These are phyloP conservation scores for Rhodotorula diobovata DNA, from an alignment of 768 basidiomycete species.

Conservation along the genomic window DNA sequence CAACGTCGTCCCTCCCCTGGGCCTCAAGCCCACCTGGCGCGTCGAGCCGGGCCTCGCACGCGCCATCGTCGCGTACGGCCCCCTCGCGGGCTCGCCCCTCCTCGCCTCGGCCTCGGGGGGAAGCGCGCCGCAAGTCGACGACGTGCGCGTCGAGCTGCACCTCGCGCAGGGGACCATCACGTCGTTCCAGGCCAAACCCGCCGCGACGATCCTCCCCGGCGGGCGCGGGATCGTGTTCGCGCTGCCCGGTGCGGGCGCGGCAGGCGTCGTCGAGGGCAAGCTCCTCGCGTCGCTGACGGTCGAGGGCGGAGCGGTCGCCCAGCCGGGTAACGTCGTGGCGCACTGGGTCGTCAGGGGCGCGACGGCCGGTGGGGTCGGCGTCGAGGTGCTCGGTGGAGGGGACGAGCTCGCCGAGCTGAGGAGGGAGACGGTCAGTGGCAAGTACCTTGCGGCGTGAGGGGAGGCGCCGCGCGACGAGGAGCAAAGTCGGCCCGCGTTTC, in stretches of 20 bases:
- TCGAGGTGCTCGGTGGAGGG: slow-evolving; percentile 44
- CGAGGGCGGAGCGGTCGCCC: slow-evolving; percentile 36
- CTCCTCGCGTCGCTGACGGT: slow-evolving; percentile 46
- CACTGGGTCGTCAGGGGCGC: slow-evolving; percentile 46
- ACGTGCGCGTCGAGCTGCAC: slow-evolving; percentile 45
- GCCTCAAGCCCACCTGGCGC: slow-evolving; percentile 49
- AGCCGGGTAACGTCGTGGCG: slow-evolving; percentile 44
- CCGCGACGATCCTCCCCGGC: slow-evolving; percentile 44
- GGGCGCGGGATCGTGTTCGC: slow-evolving; percentile 41
- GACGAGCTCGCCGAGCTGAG: slow-evolving; percentile 11
- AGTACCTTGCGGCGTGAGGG: slow-evolving; percentile 20
- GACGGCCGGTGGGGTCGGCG: slow-evolving; percentile 45
- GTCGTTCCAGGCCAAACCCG: slow-evolving; percentile 51
- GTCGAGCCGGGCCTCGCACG: slow-evolving; percentile 47
- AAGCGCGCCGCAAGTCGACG: slow-evolving; percentile 30
- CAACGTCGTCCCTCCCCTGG: slow-evolving; percentile 44
- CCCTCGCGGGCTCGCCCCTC: slow-evolving; percentile 36
- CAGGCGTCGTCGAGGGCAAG: slow-evolving; percentile 41
- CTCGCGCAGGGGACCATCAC: slow-evolving; percentile 43
- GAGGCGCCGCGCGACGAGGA: neutral
- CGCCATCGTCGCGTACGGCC: slow-evolving; percentile 48
- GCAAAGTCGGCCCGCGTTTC: neutral
- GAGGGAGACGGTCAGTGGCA: slow-evolving; percentile 18
- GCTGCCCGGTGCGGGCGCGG: slow-evolving; percentile 20
- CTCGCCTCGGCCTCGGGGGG: no score